Evolutionary conservation across 2,329 filamentous ascomycete species (phyloP).

Genomic region (Trichocomaceae sp.): DNA sequence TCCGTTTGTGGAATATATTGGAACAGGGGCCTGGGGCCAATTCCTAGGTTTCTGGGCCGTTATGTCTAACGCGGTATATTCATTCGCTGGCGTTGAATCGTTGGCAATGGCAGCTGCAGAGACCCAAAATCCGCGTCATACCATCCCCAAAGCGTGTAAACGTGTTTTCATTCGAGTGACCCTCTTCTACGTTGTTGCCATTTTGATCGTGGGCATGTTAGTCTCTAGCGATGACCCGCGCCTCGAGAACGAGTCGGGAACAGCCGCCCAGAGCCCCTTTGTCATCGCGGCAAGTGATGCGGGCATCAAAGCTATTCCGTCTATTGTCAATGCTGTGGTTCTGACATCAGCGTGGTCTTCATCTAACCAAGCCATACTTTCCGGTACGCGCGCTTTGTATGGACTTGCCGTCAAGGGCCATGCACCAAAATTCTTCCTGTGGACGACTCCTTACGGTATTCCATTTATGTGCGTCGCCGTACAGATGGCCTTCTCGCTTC

Average conservation of each 20-base stretch:
- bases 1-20: constrained; percentile 58
- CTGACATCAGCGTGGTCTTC: constrained; percentile 39
- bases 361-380: constrained; percentile 38
- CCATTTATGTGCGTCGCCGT: constrained; percentile 41
- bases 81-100: constrained; percentile 59
- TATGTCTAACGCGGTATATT: constrained; percentile 40
- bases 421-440: constrained; percentile 39
- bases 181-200: constrained; percentile 14
- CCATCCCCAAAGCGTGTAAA: constrained; percentile 15
- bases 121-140: constrained; percentile 36
- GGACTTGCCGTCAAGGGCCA: constrained; percentile 50
- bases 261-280: constrained; percentile 31
- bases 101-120: constrained; percentile 75
- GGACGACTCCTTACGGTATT: constrained; percentile 37
- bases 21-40: constrained; percentile 49
- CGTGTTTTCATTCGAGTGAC: constrained; percentile 13
- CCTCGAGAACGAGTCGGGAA: constrained; percentile 15
- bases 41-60: constrained; percentile 58
- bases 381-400: constrained; percentile 60
- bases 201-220: constrained; percentile 14
- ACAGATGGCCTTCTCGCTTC: constrained; percentile 50
- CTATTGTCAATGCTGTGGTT: constrained; percentile 38
- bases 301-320: constrained; percentile 33
- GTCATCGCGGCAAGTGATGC: constrained; percentile 39
- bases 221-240: constrained; percentile 10